Percentiles rank a stretch among this genome's conserved stretches.
These are phyloP conservation scores for Luzula sylvatica DNA, from an alignment of 176 grass and related monocot genomes.

Conservation along the genomic window DNA sequence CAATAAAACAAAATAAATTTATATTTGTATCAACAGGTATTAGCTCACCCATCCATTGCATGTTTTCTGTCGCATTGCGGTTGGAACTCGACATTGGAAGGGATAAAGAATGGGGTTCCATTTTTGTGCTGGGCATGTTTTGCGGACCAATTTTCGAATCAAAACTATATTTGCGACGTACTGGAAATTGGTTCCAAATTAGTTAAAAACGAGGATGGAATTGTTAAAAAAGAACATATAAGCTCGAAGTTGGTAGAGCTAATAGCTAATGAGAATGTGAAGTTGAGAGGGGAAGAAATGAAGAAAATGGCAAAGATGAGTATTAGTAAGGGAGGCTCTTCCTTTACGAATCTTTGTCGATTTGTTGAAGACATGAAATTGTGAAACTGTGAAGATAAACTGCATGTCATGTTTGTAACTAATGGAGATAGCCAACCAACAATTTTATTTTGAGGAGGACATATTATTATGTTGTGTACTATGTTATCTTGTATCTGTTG, in stretches of 20 bases:
- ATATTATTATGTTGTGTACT: too few relatives aligned
- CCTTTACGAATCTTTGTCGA: not conserved
- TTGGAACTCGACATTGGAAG: too few relatives aligned
- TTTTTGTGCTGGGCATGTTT: constrained; percentile 62
- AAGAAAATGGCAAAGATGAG: too few relatives aligned
- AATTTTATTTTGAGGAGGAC: too few relatives aligned
- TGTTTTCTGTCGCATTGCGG: constrained; percentile 44
- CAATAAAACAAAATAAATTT: too few relatives aligned
- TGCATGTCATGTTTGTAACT: too few relatives aligned
- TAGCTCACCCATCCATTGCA: constrained; percentile 25
- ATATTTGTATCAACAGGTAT: not conserved
- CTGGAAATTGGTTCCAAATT: constrained; percentile 25
- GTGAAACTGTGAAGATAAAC: not conserved
- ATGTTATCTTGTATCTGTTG: too few relatives aligned
- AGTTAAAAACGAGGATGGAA: constrained; percentile 18
- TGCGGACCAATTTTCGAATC: constrained; percentile 38
- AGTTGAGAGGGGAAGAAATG: too few relatives aligned
- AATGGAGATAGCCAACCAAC: too few relatives aligned
- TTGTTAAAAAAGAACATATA: constrained; percentile 24
- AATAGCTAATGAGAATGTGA: not conserved
- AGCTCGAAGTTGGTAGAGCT: not conserved
- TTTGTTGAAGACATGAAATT: not conserved
- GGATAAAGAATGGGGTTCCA: constrained; percentile 16
- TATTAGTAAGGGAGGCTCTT: not conserved
- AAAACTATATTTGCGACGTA: constrained; percentile 41